phyloP scores from a whole-genome alignment of 345 rosid species.

The Citrus inodora region DNA sequence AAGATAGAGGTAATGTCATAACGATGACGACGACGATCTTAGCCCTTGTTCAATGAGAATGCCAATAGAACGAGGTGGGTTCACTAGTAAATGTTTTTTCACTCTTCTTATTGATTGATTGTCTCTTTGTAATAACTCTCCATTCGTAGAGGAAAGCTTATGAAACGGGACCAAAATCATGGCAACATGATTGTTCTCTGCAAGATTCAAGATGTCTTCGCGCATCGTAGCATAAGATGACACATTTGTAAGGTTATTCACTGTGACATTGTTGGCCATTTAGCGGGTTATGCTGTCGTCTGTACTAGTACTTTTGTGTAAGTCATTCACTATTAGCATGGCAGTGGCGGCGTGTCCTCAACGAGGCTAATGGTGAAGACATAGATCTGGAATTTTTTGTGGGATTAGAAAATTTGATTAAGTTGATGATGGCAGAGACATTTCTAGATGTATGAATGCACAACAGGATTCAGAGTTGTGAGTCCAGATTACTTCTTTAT shows the following conservation, averaged over 20 bases:
- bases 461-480: neutral
- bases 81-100: no score
- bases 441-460: conserved; percentile 1
- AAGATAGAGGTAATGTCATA: no score
- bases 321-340: conserved; percentile 3
- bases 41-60: neutral
- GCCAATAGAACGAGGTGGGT: no score
- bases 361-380: neutral
- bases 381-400: neutral
- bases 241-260: conserved; percentile 22
- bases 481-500: neutral
- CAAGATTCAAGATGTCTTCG: no score
- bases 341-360: neutral
- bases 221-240: conserved; percentile 16
- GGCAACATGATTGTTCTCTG: no score
- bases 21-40: neutral
- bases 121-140: no score
- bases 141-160: no score
- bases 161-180: no score
- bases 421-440: neutral
- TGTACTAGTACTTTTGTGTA: neutral
- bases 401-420: neutral
- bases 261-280: neutral
- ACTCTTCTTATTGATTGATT: no score
- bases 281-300: neutral